A percentile compares a stretch with the other conserved stretches of the same genome.
Evolutionary conservation across 257 asterid genomes (phyloP).

Genomic region (Solanum chiquidenum): DNA sequence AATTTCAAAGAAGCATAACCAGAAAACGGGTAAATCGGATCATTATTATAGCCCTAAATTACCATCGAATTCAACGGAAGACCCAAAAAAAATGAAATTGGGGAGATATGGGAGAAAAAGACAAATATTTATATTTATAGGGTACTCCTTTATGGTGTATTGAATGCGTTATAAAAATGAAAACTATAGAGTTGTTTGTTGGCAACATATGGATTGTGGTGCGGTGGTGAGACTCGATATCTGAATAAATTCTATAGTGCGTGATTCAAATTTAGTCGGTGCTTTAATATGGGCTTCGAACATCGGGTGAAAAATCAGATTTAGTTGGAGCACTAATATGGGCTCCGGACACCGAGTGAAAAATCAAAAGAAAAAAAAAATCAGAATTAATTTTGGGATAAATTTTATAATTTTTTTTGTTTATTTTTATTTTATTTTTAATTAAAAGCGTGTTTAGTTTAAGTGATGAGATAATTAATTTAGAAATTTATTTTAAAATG

Average conservation of each 20-base stretch:
- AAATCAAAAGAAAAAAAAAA: no score
- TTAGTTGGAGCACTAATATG: no score
- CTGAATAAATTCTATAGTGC: no score
- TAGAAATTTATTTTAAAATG: no score
- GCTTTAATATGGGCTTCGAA: no score
- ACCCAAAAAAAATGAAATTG: background rate
- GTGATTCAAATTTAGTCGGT: fast-evolving
- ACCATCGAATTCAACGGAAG: background rate
- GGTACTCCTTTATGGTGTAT: background rate
- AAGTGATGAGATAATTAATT: no score
- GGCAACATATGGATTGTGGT: no score
- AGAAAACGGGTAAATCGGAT: background rate
- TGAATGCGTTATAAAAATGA: background rate
- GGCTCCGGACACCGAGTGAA: fast-evolving
- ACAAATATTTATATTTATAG: background rate
- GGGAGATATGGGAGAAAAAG: background rate
- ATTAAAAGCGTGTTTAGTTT: background rate
- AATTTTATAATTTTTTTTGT: no score
- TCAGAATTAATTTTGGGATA: background rate
- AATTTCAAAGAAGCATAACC: background rate
- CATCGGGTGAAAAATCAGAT: no score
- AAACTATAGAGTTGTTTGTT: background rate
- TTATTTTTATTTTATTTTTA: no score
- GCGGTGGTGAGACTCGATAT: no score
- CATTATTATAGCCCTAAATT: background rate